Conservation (phyloP, 129 eudicot genomes). For the Silybum marianum region DNA sequence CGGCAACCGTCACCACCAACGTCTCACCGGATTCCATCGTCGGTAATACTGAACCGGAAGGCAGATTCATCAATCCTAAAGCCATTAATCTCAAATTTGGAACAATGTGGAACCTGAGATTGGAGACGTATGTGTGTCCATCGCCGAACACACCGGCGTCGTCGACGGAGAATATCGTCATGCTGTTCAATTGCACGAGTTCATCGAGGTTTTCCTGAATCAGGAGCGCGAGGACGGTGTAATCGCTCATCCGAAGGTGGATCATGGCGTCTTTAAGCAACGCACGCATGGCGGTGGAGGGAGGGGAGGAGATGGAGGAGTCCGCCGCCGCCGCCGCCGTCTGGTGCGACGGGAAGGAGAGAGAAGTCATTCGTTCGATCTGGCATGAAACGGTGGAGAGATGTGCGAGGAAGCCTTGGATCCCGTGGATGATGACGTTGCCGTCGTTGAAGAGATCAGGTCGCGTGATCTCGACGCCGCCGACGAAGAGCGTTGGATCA, state of each 20-base stretch:
- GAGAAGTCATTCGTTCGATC: conserved; percentile 65
- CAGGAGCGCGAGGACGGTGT: conserved; percentile 64
- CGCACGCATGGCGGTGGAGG: conserved; percentile 35
- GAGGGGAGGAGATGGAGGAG: not conserved
- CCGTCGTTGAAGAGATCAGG: conserved; percentile 66
- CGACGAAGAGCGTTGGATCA: conserved; percentile 51
- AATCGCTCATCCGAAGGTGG: conserved; percentile 57
- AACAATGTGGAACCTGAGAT: conserved; percentile 58
- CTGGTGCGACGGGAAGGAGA: conserved; percentile 46
- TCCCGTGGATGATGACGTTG: conserved; percentile 48
- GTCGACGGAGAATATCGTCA: conserved; percentile 71
- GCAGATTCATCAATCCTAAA: conserved; percentile 44
- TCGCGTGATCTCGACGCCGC: conserved; percentile 62
- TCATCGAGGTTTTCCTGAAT: conserved; percentile 47
- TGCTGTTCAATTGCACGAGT: conserved; percentile 35
- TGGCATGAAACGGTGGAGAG: conserved; percentile 74
- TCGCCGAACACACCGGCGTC: conserved; percentile 57
- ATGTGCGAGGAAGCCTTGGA: conserved; percentile 62
- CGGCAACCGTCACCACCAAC: conserved; percentile 61
- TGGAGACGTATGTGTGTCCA: conserved; percentile 47
- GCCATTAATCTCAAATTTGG: conserved; percentile 59
- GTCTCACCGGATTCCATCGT: conserved; percentile 55
- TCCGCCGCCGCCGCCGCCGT: not conserved
- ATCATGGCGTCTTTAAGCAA: conserved; percentile 61
- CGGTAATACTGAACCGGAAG: conserved; percentile 38